Percentiles rank a stretch among this genome's conserved stretches.
phyloP scores from a whole-genome alignment of 148 eudicot genomes.

The Polygonum aviculare region DNA sequence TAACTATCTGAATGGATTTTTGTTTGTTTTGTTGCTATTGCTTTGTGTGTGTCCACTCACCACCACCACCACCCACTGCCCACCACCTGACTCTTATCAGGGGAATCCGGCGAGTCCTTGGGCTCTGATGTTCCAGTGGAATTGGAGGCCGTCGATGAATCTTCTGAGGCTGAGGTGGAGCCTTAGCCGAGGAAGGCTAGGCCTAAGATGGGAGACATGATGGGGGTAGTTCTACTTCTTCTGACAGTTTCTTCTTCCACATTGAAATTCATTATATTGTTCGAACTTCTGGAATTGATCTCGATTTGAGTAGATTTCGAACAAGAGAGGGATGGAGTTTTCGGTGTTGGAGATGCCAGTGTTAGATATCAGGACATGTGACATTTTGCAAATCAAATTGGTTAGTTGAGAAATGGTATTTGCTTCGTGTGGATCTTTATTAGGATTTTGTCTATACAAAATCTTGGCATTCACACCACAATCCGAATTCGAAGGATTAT shows the following conservation, averaged over 20 bases:
- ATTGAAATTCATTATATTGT: background rate
- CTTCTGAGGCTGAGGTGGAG: conserved; percentile 21
- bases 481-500: conserved; percentile 77
- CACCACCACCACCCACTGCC: no score
- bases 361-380: conserved; percentile 78
- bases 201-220: conserved; percentile 71
- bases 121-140: conserved; percentile 16
- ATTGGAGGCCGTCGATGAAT: conserved; percentile 16
- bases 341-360: conserved; percentile 44
- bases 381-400: conserved; percentile 73
- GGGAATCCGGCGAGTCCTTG: no score
- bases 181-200: conserved; percentile 32
- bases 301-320: conserved; percentile 43
- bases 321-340: conserved; percentile 76
- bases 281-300: conserved; percentile 4
- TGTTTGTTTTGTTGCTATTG: no score
- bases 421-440: background rate
- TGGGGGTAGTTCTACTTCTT: conserved; percentile 56
- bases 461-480: conserved; percentile 95
- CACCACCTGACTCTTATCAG: no score
- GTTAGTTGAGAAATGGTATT: conserved; percentile 25
- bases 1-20: no score
- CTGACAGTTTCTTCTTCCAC: background rate
- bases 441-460: conserved; percentile 43
- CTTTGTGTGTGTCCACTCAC: no score